Conservation (phyloP, 1,284 basidiomycete genomes). For the Caloboletus firmus region DNA sequence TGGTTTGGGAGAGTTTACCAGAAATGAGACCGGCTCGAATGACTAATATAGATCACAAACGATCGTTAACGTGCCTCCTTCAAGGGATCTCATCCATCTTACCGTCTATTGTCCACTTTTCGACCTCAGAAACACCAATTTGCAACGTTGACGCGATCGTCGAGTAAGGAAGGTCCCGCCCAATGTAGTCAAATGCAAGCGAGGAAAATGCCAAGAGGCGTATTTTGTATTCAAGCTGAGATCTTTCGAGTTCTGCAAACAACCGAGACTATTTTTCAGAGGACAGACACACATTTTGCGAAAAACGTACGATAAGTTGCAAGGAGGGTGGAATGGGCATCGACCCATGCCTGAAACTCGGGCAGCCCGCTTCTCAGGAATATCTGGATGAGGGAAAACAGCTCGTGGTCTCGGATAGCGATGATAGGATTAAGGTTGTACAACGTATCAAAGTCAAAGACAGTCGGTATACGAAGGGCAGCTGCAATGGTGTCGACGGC, state of each 20-base stretch:
- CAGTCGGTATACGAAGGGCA: constrained; percentile 66
- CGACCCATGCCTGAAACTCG: constrained; percentile 67
- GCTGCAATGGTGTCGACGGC: constrained; percentile 65
- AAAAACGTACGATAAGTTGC: constrained; percentile 59
- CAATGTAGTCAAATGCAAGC: constrained; percentile 74
- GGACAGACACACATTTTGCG: background rate
- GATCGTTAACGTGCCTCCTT: background rate
- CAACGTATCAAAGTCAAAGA: constrained; percentile 83
- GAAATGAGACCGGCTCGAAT: constrained; percentile 82
- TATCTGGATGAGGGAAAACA: constrained; percentile 69
- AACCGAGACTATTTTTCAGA: background rate
- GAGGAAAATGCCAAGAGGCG: constrained; percentile 79
- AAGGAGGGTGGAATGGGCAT: constrained; percentile 51
- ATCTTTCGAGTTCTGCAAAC: constrained; percentile 49
- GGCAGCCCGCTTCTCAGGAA: constrained; percentile 68
- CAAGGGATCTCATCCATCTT: background rate
- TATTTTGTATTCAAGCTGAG: constrained; percentile 77
- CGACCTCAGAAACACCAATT: constrained; percentile 71
- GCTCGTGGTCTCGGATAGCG: constrained; percentile 64
- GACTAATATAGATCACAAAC: constrained; percentile 46
- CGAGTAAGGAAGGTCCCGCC: constrained; percentile 74
- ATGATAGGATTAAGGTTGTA: constrained; percentile 75
- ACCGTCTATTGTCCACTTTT: constrained; percentile 94
- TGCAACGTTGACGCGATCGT: constrained; percentile 71
- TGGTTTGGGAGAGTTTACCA: constrained; percentile 85